Evolutionary conservation across 192 early-diverging fungal genomes (phyloP).

Genomic region (Dissophora globulifera): DNA sequence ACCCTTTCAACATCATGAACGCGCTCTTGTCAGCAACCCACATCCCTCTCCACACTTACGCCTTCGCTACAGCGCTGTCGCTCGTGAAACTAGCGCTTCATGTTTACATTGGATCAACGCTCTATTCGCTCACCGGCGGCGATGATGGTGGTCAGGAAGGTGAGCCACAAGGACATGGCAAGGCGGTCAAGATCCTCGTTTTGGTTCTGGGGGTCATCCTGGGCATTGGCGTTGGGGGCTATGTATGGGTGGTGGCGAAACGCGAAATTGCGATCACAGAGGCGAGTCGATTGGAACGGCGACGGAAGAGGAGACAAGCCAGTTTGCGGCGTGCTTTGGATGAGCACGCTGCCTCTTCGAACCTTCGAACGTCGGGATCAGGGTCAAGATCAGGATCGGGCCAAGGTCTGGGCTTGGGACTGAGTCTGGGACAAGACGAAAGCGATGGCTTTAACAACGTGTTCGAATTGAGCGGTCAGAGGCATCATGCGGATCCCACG

Average conservation of each 20-base stretch:
- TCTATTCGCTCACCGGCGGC: slow-evolving; percentile 58
- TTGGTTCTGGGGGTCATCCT: slow-evolving; percentile 43
- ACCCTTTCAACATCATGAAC: slow-evolving; percentile 76
- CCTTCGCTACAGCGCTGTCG: slow-evolving; percentile 64
- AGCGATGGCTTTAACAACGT: too few relatives aligned
- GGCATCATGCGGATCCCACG: not conserved
- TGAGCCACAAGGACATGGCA: slow-evolving; percentile 19
- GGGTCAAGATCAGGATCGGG: too few relatives aligned
- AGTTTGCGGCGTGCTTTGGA: slow-evolving; percentile 1
- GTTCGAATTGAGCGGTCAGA: too few relatives aligned
- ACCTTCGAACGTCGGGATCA: too few relatives aligned
- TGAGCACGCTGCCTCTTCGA: not conserved
- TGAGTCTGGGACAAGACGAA: too few relatives aligned
- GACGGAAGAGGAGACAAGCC: slow-evolving; percentile 17
- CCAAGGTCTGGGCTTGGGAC: too few relatives aligned
- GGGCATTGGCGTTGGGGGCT: slow-evolving; percentile 58
- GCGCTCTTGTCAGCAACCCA: slow-evolving; percentile 65
- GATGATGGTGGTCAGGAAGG: slow-evolving; percentile 33
- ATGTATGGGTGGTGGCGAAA: slow-evolving; percentile 60
- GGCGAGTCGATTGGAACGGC: slow-evolving; percentile 19
- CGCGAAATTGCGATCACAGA: slow-evolving; percentile 45
- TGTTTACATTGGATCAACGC: slow-evolving; percentile 69
- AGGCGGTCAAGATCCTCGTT: slow-evolving; percentile 22
- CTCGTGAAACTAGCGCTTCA: slow-evolving; percentile 67
- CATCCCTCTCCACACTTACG: slow-evolving; percentile 58